phyloP scores from a whole-genome alignment of 805 yeast species.

The Candida sonorensis region DNA sequence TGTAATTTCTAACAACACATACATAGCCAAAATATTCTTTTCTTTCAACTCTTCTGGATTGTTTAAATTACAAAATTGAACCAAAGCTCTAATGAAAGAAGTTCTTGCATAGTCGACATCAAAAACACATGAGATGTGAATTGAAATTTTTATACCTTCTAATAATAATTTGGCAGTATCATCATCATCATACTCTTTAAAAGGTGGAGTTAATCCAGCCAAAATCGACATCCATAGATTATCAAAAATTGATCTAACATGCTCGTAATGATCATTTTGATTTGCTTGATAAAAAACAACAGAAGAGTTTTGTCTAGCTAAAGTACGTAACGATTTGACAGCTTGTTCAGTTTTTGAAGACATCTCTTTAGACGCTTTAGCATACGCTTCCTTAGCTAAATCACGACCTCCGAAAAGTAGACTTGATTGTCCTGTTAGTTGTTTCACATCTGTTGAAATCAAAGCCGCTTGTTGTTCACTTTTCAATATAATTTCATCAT shows the following conservation, averaged over 20 bases:
- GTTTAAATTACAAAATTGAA: constrained; percentile 77
- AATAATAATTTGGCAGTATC: constrained; percentile 64
- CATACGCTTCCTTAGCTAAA: constrained; percentile 70
- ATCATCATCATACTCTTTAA: constrained; percentile 77
- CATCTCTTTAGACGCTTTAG: constrained; percentile 89
- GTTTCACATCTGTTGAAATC: constrained; percentile 51
- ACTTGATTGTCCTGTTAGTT: constrained; percentile 22
- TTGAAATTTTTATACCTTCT: constrained; percentile 80
- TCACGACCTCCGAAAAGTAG: constrained; percentile 65
- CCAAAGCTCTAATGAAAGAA: constrained; percentile 84
- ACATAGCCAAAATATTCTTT: constrained; percentile 78
- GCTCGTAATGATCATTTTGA: constrained; percentile 64
- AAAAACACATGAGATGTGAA: constrained; percentile 77
- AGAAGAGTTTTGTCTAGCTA: constrained; percentile 36
- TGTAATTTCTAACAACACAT: constrained; percentile 68
- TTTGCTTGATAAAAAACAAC: constrained; percentile 64
- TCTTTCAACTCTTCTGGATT: constrained; percentile 69
- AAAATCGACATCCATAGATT: constrained; percentile 94
- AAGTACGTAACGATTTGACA: constrained; percentile 56
- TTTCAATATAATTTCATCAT: constrained; percentile 80
- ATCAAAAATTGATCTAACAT: constrained; percentile 89
- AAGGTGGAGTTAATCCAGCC: constrained; percentile 92
- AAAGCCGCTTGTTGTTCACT: constrained; percentile 94
- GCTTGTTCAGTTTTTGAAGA: constrained; percentile 81
- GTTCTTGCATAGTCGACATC: constrained; percentile 79